phyloP scores from a whole-genome alignment of 192 early-diverging fungal species.

The Coemansia sp. region DNA sequence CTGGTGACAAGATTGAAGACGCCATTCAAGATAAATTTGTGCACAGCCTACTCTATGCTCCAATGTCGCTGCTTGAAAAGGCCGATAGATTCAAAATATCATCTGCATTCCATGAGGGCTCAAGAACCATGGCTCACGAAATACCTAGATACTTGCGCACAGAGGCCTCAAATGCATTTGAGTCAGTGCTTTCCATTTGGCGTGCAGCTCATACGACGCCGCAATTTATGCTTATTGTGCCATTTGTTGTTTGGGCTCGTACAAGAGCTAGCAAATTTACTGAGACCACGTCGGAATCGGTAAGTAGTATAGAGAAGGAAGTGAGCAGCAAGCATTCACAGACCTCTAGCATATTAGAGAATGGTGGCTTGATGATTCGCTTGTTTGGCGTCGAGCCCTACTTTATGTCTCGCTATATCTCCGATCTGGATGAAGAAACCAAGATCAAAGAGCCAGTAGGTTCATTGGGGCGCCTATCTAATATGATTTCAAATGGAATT shows the following conservation, averaged over 20 bases:
- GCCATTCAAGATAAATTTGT: not conserved
- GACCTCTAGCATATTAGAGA: slow-evolving; percentile 27
- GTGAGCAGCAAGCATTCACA: not conserved
- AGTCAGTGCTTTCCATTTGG: not conserved
- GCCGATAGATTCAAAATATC: not conserved
- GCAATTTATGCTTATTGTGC: slow-evolving; percentile 14
- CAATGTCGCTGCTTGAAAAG: slow-evolving; percentile 3
- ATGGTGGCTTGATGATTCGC: slow-evolving; percentile 70
- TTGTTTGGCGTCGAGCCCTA: slow-evolving; percentile 57
- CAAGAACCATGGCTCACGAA: not conserved
- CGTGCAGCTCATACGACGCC: not conserved
- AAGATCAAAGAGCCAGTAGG: slow-evolving; percentile 53
- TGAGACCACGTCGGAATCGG: not conserved
- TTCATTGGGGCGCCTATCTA: slow-evolving; percentile 60
- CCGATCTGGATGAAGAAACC: slow-evolving; percentile 60
- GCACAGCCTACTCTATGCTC: not conserved
- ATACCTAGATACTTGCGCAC: not conserved
- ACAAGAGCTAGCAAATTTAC: not conserved
- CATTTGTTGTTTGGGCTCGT: slow-evolving; percentile 6
- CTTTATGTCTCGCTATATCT: slow-evolving; percentile 57
- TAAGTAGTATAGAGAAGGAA: not conserved
- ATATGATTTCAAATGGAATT: slow-evolving; percentile 51
- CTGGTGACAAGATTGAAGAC: not conserved
- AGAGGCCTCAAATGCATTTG: not conserved
- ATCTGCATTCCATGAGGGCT: not conserved